These are phyloP conservation scores for Alternaria atra DNA, from an alignment of 2,329 filamentous ascomycete genomes.

Conservation along the genomic window DNA sequence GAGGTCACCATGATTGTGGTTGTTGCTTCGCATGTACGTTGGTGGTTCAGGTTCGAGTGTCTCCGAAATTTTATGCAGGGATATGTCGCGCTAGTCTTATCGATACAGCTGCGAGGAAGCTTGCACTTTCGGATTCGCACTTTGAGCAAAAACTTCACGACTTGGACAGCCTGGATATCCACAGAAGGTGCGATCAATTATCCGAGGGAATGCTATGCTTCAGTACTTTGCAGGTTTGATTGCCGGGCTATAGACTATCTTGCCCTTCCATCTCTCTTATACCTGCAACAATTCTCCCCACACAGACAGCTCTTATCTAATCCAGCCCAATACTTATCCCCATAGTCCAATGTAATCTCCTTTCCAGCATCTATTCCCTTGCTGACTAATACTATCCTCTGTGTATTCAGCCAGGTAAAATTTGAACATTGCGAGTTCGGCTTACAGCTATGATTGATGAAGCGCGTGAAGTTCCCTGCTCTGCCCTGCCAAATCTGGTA, in stretches of 20 bases:
- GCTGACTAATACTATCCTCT: slow-evolving; percentile 65
- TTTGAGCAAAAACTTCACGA: background rate
- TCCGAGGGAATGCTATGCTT: background rate
- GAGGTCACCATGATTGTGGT: slow-evolving; percentile 22
- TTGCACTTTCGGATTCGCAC: background rate
- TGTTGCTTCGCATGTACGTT: slow-evolving; percentile 2
- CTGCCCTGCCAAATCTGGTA: slow-evolving; percentile 69
- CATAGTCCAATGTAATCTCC: slow-evolving; percentile 68
- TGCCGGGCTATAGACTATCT: background rate
- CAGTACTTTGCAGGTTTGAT: background rate
- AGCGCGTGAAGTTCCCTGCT: slow-evolving; percentile 66
- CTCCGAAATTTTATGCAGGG: slow-evolving; percentile 41
- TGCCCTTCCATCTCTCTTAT: slow-evolving; percentile 34
- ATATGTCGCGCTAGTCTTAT: slow-evolving; percentile 32
- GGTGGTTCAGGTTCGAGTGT: slow-evolving; percentile 6
- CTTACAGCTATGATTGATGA: slow-evolving; percentile 67
- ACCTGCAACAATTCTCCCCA: slow-evolving; percentile 62
- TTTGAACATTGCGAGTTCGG: slow-evolving; percentile 66
- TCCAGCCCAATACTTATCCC: slow-evolving; percentile 65
- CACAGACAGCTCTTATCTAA: slow-evolving; percentile 65
- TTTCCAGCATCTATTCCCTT: slow-evolving; percentile 63
- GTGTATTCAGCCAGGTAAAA: slow-evolving; percentile 65
- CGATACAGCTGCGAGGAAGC: slow-evolving; percentile 28
- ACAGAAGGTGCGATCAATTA: background rate
- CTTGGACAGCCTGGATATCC: no score